Conservation (phyloP, 495 filamentous ascomycete genomes). For the Tuber aestivum region DNA sequence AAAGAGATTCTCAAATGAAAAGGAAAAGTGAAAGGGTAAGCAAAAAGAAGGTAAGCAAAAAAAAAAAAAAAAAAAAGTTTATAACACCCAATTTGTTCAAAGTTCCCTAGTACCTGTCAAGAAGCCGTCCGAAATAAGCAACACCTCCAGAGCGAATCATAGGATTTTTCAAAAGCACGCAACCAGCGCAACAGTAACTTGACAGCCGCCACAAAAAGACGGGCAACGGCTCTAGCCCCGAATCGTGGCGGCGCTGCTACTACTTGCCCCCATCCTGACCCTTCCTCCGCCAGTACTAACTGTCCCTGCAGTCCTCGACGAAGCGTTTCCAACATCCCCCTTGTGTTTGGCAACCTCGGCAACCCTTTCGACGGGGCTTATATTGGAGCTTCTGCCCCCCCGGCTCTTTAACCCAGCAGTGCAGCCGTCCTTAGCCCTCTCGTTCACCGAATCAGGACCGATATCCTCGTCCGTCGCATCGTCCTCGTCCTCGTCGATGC, state of each 20-base stretch:
- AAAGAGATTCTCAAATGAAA: conserved; percentile 7
- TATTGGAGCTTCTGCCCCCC: conserved; percentile 16
- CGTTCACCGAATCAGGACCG: conserved; percentile 36
- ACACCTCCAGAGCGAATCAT: conserved; percentile 9
- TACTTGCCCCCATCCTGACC: conserved; percentile 16
- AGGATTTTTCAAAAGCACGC: background rate
- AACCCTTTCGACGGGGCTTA: conserved; percentile 13
- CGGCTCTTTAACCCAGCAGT: conserved; percentile 6
- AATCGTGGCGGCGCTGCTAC: conserved; percentile 5
- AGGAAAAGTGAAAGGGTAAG: conserved; percentile 9
- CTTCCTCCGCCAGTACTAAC: conserved; percentile 16
- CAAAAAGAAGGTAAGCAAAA: background rate
- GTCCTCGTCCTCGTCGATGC: conserved; percentile 24
- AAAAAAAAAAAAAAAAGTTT: conserved; percentile 25
- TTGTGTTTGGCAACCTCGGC: conserved; percentile 10
- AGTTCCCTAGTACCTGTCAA: conserved; percentile 34
- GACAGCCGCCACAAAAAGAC: background rate
- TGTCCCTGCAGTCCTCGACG: conserved; percentile 14
- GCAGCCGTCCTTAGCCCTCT: conserved; percentile 19
- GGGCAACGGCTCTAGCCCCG: conserved; percentile 1
- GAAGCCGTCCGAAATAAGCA: conserved; percentile 33
- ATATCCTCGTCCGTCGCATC: conserved; percentile 37
- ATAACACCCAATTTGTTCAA: conserved; percentile 29
- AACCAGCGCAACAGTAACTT: conserved; percentile 5
- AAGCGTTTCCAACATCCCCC: conserved; percentile 16